Evolutionary conservation across 352 stramenopile genomes (phyloP).

Genomic region (Blastocystis sp.): DNA sequence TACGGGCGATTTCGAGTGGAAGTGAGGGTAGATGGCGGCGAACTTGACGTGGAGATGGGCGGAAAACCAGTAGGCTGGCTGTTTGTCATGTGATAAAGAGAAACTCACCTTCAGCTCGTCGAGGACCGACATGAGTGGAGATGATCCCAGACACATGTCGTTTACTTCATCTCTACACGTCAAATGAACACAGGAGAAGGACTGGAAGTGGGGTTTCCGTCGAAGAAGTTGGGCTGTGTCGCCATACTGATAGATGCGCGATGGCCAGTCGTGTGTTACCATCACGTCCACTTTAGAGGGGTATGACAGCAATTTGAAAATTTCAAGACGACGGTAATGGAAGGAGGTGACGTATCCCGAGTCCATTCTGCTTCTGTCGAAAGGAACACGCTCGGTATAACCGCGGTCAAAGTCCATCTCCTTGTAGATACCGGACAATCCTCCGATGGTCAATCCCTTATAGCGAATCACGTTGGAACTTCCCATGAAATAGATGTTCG

Average conservation of each 20-base stretch:
- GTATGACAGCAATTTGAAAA: conserved; percentile 22
- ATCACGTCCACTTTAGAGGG: conserved; percentile 72
- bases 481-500: conserved; percentile 96
- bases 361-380: neutral
- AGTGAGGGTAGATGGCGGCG: conserved; percentile 79
- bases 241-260: conserved; percentile 85
- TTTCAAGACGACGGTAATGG: conserved; percentile 26
- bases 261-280: conserved; percentile 93
- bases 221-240: conserved; percentile 75
- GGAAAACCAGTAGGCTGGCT: conserved; percentile 86
- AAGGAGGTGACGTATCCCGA: neutral
- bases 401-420: conserved; percentile 75
- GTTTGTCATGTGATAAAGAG: neutral
- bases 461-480: conserved; percentile 79
- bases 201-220: conserved; percentile 82
- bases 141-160: conserved; percentile 80
- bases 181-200: neutral
- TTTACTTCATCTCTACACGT: conserved; percentile 73
- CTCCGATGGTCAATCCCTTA: conserved; percentile 82
- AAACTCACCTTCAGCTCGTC: conserved; percentile 67
- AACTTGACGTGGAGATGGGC: conserved; percentile 97
- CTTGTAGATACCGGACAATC: conserved; percentile 93
- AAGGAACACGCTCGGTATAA: conserved; percentile 74
- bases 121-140: conserved; percentile 79
- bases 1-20: neutral